These are phyloP conservation scores for Exophiala bonariae DNA, from an alignment of 2,329 filamentous ascomycete genomes.

Conservation along the genomic window DNA sequence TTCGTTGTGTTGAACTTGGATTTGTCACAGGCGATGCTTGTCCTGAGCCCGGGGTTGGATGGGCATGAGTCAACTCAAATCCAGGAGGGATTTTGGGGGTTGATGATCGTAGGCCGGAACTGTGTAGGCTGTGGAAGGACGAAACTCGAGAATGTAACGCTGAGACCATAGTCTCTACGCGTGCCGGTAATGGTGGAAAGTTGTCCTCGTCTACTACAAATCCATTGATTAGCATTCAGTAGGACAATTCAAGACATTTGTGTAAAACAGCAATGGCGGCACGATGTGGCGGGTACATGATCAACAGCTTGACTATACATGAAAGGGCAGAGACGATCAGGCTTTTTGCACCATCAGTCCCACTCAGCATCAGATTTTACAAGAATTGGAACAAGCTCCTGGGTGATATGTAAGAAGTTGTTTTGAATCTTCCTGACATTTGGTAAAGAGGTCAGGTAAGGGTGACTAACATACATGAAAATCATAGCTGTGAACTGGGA, in stretches of 20 bases:
- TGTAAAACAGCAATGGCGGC: constrained; percentile 17
- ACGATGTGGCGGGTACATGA: constrained; percentile 22
- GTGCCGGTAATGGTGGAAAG: constrained; percentile 45
- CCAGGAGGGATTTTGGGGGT: constrained; percentile 29
- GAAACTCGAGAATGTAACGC: constrained; percentile 38
- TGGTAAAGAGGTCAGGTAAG: constrained; percentile 16
- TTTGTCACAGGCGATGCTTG: constrained; percentile 9
- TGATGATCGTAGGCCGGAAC: constrained; percentile 25
- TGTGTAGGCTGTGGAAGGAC: constrained; percentile 31
- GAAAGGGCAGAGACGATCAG: constrained; percentile 20
- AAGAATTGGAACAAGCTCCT: constrained; percentile 21
- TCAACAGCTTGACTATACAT: constrained; percentile 10
- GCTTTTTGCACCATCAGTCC: constrained; percentile 23
- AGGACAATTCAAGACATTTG: constrained; percentile 14
- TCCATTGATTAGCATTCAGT: constrained; percentile 31
- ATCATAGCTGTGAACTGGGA: constrained; percentile 32
- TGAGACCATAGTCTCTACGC: constrained; percentile 33
- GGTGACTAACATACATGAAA: constrained; percentile 54
- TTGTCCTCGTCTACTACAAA: constrained; percentile 44
- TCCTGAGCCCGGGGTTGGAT: constrained; percentile 41
- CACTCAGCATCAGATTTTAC: constrained; percentile 20
- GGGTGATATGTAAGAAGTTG: constrained; percentile 25
- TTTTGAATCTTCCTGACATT: constrained; percentile 26
- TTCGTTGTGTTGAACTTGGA: constrained; percentile 33
- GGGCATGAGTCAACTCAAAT: constrained; percentile 46